These are phyloP conservation scores for Hysterium pulicare DNA, from an alignment of 2,329 filamentous ascomycete genomes.

Conservation along the genomic window DNA sequence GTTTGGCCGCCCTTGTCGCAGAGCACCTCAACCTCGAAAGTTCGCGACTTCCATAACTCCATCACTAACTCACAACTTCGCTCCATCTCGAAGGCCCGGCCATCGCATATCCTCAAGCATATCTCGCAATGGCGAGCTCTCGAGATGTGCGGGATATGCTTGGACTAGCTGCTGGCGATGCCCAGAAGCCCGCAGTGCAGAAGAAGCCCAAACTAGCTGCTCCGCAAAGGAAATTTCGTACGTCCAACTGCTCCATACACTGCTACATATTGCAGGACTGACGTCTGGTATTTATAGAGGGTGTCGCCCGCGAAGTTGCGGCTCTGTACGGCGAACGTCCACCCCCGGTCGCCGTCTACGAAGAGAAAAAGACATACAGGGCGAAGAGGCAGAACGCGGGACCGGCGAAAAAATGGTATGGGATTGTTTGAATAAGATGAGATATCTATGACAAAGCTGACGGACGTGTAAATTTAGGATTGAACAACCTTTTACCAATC, in stretches of 20 bases:
- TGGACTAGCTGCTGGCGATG: conserved; percentile 61
- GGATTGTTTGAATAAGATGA: not conserved
- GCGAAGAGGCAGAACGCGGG: conserved; percentile 38
- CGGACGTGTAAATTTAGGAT: conserved; percentile 19
- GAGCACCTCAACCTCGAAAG: too few relatives aligned
- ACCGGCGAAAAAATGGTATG: conserved; percentile 38
- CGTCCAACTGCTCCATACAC: conserved; percentile 24
- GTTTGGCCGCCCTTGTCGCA: too few relatives aligned
- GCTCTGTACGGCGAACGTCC: conserved; percentile 40
- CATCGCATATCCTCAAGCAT: not conserved
- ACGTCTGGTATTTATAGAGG: conserved; percentile 23
- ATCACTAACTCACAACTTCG: too few relatives aligned
- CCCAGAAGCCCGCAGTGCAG: conserved; percentile 49
- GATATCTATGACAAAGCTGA: conserved; percentile 10
- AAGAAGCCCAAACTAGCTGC: conserved; percentile 69
- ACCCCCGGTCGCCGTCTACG: conserved; percentile 39
- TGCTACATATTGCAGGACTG: not conserved
- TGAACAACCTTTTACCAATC: conserved; percentile 65
- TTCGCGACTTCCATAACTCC: too few relatives aligned
- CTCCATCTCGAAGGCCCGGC: not conserved
- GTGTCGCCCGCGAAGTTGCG: conserved; percentile 40
- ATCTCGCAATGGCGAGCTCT: conserved; percentile 33
- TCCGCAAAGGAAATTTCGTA: conserved; percentile 55
- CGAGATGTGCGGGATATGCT: conserved; percentile 82
- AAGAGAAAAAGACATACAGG: conserved; percentile 39